Conservation (phyloP, 2,329 filamentous ascomycete genomes). For the Lecanicillium sp. region DNA sequence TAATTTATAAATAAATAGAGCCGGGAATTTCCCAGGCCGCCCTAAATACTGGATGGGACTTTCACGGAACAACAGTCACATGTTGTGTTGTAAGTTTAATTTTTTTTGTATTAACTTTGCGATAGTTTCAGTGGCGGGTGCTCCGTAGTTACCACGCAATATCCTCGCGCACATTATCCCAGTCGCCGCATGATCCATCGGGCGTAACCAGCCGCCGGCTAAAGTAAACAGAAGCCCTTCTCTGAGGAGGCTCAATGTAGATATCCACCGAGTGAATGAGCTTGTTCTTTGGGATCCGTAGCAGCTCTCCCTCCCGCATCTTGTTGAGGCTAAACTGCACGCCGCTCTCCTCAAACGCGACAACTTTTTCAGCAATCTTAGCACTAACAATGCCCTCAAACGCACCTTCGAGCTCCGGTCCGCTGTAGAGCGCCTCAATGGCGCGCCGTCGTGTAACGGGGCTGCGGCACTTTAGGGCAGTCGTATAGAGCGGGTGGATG, state of each 20-base stretch:
- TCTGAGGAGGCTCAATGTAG: conserved; percentile 3
- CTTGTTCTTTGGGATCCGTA: conserved; percentile 9
- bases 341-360: conserved; percentile 11
- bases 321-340: conserved; percentile 2
- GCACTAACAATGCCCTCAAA: conserved; percentile 9
- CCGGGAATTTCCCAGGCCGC: no score
- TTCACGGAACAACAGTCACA: no score
- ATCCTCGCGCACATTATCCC: conserved; percentile 5
- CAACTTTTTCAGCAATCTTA: conserved; percentile 7
- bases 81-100: no score
- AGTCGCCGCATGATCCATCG: conserved; percentile 3
- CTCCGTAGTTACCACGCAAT: background rate
- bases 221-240: conserved; percentile 4
- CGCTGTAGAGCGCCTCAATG: conserved; percentile 7
- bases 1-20: no score
- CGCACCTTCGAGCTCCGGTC: conserved; percentile 6
- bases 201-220: background rate
- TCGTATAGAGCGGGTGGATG: conserved; percentile 11
- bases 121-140: no score
- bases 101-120: no score
- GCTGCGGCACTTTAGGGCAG: conserved; percentile 11
- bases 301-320: conserved; percentile 10
- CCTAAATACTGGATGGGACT: no score
- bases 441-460: conserved; percentile 10
- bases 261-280: conserved; percentile 8